Conservation (phyloP, 225 moss, liverwort and hornwort genomes). For the Ulota crispa region DNA sequence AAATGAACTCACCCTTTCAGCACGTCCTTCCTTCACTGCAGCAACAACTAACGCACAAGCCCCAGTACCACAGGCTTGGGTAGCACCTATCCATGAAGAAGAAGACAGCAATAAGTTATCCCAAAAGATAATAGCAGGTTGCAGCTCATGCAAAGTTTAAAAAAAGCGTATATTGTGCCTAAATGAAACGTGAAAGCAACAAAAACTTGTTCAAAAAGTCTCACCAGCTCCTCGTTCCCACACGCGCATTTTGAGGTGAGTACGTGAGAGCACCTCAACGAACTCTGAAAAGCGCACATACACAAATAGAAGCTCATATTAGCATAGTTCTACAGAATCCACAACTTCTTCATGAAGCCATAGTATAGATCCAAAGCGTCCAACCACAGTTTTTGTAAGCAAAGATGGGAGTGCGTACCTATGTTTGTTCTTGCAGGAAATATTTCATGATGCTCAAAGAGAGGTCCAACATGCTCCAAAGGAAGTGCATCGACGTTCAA, state of each 20-base stretch:
- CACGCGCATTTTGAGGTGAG: constrained; percentile 89
- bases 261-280: constrained; percentile 77
- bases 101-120: constrained; percentile 7
- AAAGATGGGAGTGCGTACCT: constrained; percentile 35
- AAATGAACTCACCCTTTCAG: constrained; percentile 60
- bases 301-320: not conserved
- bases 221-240: constrained; percentile 99
- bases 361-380: not conserved
- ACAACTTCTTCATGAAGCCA: not conserved
- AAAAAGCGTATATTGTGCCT: too few relatives aligned
- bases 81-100: constrained; percentile 61
- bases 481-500: constrained; percentile 66
- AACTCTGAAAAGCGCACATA: constrained; percentile 59
- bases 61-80: constrained; percentile 92
- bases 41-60: constrained; percentile 98
- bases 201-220: not conserved
- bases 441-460: constrained; percentile 82
- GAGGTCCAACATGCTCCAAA: constrained; percentile 76
- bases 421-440: constrained; percentile 92
- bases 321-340: constrained; percentile 12
- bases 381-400: not conserved
- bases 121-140: not conserved
- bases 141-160: not conserved
- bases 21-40: constrained; percentile 82
- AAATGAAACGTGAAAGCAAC: not conserved